Evolutionary conservation across 108 stramenopile genomes (phyloP).

Genomic region (Parietichytrium sp.): DNA sequence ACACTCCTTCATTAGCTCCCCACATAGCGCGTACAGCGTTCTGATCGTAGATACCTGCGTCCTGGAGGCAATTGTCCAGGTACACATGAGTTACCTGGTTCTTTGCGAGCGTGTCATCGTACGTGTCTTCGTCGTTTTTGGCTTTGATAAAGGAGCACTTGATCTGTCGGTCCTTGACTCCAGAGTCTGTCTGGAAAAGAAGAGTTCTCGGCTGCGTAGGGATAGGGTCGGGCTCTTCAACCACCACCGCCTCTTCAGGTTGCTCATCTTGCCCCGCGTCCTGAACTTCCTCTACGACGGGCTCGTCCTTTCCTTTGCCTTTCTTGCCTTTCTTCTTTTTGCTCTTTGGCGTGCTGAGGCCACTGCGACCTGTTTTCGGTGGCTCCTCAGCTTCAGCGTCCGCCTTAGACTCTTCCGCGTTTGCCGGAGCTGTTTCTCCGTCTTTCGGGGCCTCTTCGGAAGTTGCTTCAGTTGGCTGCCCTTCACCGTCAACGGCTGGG

Average conservation of each 20-base stretch:
- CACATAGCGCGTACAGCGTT: background rate
- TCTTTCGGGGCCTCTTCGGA: background rate
- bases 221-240: constrained; percentile 23
- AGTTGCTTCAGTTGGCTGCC: background rate
- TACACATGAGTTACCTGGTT: constrained; percentile 8
- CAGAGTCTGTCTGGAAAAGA: background rate
- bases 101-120: background rate
- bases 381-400: no score
- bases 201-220: background rate
- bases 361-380: no score
- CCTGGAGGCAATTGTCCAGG: background rate
- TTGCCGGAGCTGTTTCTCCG: no score
- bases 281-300: background rate
- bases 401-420: no score
- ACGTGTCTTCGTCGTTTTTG: background rate
- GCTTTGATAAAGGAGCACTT: background rate
- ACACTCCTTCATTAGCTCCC: background rate
- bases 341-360: background rate
- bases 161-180: background rate
- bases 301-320: background rate
- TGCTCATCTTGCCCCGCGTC: background rate
- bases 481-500: background rate
- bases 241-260: background rate
- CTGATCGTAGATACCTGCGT: background rate
- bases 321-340: constrained; percentile 31